A percentile compares a stretch with the other conserved stretches of the same genome.
Conservation (phyloP, 305 asterid species). For the Solanum hybrid region DNA sequence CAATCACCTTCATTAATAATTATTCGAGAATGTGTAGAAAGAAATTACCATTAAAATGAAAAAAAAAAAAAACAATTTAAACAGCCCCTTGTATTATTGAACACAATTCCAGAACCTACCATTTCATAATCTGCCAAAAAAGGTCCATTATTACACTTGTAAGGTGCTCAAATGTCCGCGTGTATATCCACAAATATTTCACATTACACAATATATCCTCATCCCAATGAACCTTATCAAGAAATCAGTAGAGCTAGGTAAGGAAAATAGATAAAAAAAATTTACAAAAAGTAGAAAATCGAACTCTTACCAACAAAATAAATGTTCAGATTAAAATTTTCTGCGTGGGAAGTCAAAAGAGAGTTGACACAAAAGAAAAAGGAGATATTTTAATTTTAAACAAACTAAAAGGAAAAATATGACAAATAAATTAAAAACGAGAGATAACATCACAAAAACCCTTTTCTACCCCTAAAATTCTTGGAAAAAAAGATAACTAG, state of each 20-base stretch:
- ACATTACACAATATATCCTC: neutral
- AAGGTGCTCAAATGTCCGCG: neutral
- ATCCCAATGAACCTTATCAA: neutral
- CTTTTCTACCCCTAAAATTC: neutral
- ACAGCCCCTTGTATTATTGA: neutral
- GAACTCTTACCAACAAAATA: too few species aligned
- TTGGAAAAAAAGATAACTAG: neutral
- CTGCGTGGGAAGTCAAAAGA: neutral
- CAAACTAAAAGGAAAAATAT: too few species aligned
- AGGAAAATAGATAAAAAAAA: neutral
- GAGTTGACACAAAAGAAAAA: neutral
- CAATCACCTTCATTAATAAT: neutral
- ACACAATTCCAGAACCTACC: neutral
- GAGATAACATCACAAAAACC: neutral
- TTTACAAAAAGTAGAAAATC: neutral
- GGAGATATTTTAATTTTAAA: neutral
- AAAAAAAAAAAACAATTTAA: neutral
- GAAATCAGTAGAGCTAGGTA: neutral
- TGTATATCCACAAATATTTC: neutral
- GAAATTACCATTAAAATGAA: neutral
- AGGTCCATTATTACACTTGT: neutral
- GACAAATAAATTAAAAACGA: neutral
- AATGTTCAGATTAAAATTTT: too few species aligned
- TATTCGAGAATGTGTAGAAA: neutral
- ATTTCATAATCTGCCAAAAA: neutral